A percentile compares a stretch with the other conserved stretches of the same genome.
phyloP scores from a whole-genome alignment of 164 flowering plant species.

The Vitis rotundifolia region DNA sequence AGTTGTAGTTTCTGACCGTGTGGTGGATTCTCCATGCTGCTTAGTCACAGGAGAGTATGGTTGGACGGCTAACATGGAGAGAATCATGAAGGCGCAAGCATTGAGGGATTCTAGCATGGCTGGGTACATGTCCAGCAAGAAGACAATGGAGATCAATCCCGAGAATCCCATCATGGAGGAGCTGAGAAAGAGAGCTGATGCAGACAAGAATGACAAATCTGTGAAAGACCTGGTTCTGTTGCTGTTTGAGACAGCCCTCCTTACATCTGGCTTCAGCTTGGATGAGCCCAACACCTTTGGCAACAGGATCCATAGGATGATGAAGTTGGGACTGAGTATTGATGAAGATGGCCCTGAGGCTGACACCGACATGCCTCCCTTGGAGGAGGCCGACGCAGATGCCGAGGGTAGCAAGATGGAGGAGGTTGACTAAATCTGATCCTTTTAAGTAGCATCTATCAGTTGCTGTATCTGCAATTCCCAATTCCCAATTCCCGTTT shows the following conservation, averaged over 20 bases:
- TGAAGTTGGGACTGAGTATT: conserved; percentile 9
- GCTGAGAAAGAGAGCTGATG: too few relatives aligned
- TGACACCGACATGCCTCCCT: conserved; percentile 6
- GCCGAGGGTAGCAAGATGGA: conserved; percentile 12
- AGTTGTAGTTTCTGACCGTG: conserved; percentile 4
- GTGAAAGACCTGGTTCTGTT: conserved; percentile 10
- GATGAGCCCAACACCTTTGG: conserved; percentile 11
- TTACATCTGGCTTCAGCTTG: conserved; percentile 12
- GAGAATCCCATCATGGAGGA: neutral
- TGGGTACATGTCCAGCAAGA: conserved; percentile 10
- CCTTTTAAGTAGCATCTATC: neutral
- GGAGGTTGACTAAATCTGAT: conserved; percentile 5
- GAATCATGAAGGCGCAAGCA: conserved; percentile 1
- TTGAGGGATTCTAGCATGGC: conserved; percentile 9
- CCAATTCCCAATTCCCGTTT: neutral
- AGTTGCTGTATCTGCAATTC: neutral
- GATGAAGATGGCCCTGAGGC: conserved; percentile 2
- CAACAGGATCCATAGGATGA: conserved; percentile 8
- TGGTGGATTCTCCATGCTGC: conserved; percentile 10
- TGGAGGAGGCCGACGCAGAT: conserved; percentile 7
- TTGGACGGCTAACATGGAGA: conserved; percentile 5
- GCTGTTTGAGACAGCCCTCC: conserved; percentile 9
- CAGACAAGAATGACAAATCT: too few relatives aligned
- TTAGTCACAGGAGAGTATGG: conserved; percentile 8
- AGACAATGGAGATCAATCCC: conserved; percentile 12